Base-by-base conservation (phyloP, 192 early-diverging fungal species). In the Backusella westeae region DNA sequence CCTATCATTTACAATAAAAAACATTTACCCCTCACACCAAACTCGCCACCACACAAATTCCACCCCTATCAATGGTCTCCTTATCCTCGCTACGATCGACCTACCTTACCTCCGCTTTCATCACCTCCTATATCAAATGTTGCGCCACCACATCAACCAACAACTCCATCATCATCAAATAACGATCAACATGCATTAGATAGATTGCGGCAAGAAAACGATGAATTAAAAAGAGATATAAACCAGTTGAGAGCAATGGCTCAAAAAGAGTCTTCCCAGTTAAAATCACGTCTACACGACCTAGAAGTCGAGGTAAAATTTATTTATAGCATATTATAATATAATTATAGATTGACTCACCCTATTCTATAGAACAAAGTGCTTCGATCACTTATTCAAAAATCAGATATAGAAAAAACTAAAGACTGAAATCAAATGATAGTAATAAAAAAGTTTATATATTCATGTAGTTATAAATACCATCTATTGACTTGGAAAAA, bases 231-330 rank as follows among this genome's bases (percentile, higher is more conserved):
- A 65, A 59, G 67, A 72, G 68, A 67, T 10, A 32, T 75, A 12
- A 32, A 39, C 1, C 41, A 26, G 17, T 67, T 78, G 36, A 49
- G 75, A 49, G 38, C 71, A 38, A 39, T 67, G 29, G 46, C 65
- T 53, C 44, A 36, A 19, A 36, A 74, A 52, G 73, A 81, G n/a
- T 56, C 74, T 2, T 21, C 42, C 3, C 49, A 56, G n/a, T 71
- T 82, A 26, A 71, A 75, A 72, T 39, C 41, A 34, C 56, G 65
- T 2, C 38, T 75, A 9, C 77, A 82, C 67, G 76, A 78, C 75
- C 63, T 82, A 14, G 69, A 75, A 35, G 69, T 82, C 38, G 77
- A 82, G 81, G 81, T 78, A 74, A 75, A 36, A 63, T 74, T 29
- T 65, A 38, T 53, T 38, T 65, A 32, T 38, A 21, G 34, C 63